phyloP scores from a whole-genome alignment of 345 rosid genomes.

The Sapria himalayana region DNA sequence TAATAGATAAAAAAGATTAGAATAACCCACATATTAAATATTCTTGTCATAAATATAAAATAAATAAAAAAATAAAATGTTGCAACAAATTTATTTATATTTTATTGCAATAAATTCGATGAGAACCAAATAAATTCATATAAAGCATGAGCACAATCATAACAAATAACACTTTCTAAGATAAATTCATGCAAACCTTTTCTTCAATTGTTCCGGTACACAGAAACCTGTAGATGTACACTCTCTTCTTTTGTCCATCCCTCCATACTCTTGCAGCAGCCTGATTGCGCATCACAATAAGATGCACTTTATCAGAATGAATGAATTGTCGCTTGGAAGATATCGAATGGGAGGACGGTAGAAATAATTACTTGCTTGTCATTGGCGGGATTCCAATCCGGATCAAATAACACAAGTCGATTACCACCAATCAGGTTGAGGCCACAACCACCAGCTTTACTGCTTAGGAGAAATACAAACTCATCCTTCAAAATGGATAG shows the following conservation, averaged over 20 bases:
- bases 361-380: conserved; percentile 66
- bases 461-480: conserved; percentile 90
- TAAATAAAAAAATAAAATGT: too few species aligned
- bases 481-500: conserved; percentile 40
- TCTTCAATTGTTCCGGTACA: conserved; percentile 97
- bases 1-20: too few species aligned
- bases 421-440: conserved; percentile 89
- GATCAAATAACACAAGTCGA: conserved; percentile 87
- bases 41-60: too few species aligned
- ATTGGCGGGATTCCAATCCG: conserved; percentile 99
- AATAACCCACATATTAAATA: too few species aligned
- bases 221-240: conserved; percentile 77
- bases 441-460: conserved; percentile 99
- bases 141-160: too few species aligned
- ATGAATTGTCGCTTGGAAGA: conserved; percentile 6
- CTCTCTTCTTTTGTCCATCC: conserved; percentile 99
- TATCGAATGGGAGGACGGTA: conserved; percentile 3
- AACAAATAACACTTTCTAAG: too few species aligned
- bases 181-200: conserved; percentile 32
- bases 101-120: too few species aligned
- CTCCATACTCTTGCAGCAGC: conserved; percentile 99
- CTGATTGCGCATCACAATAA: conserved; percentile 17
- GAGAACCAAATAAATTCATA: too few species aligned
- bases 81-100: too few species aligned
- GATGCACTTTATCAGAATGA: conserved; percentile 9